A percentile compares a stretch with the other conserved stretches of the same genome.
Evolutionary conservation across 169 alveolate genomes (phyloP).

Genomic region (Babesia bigemina): DNA sequence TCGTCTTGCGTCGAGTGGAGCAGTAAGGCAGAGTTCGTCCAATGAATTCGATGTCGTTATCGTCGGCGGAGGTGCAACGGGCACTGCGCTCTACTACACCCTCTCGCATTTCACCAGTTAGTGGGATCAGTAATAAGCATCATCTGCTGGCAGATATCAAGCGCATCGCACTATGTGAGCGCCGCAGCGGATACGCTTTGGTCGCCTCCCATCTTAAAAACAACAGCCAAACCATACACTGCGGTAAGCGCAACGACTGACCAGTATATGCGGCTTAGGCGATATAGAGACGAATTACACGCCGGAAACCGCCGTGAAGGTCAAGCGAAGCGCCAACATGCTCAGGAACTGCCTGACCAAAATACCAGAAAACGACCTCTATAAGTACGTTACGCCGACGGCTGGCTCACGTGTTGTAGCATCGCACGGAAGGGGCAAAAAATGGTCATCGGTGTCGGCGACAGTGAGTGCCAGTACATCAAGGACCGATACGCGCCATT

Average conservation of each 20-base stretch:
- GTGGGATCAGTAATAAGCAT: background rate
- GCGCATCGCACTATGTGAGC: constrained; percentile 78
- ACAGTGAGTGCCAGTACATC: constrained; percentile 77
- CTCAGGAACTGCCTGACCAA: constrained; percentile 81
- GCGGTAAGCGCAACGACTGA: constrained; percentile 50
- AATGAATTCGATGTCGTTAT: constrained; percentile 78
- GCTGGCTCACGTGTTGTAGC: constrained; percentile 18
- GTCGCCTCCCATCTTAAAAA: constrained; percentile 85
- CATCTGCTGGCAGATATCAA: constrained; percentile 59
- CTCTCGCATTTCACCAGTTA: constrained; percentile 79
- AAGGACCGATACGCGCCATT: constrained; percentile 74
- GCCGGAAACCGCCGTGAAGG: constrained; percentile 77
- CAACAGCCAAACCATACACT: constrained; percentile 85
- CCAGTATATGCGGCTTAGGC: constrained; percentile 38
- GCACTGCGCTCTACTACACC: constrained; percentile 83
- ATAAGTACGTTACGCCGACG: background rate
- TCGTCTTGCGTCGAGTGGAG: background rate
- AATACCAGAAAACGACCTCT: constrained; percentile 67
- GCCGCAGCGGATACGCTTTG: constrained; percentile 77
- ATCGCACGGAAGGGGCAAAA: constrained; percentile 79
- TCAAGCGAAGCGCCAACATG: constrained; percentile 84
- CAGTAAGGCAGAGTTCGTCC: background rate
- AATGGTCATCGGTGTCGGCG: constrained; percentile 88
- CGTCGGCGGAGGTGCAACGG: constrained; percentile 87
- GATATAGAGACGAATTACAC: constrained; percentile 87